Conservation (phyloP, 2,329 filamentous ascomycete genomes). For the Aureobasidium subglaciale region DNA sequence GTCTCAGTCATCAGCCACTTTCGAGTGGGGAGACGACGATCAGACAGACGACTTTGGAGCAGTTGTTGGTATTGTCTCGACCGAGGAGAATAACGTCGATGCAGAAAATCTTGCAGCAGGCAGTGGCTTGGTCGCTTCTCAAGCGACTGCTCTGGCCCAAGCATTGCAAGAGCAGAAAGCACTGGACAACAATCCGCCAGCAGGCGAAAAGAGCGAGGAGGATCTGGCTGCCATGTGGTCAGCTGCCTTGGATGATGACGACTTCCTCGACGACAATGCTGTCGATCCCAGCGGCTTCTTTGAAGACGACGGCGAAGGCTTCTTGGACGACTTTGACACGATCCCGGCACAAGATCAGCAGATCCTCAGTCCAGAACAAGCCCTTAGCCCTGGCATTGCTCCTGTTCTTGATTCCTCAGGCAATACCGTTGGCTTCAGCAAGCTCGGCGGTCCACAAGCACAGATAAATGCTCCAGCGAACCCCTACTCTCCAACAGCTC, state of each 20-base stretch:
- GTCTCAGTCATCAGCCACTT: neutral
- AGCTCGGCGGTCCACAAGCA: neutral
- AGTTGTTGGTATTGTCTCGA: neutral
- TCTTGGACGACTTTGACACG: constrained; percentile 60
- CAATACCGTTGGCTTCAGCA: constrained; percentile 12
- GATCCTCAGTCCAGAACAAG: neutral
- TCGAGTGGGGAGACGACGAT: constrained; percentile 18
- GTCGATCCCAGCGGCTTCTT: constrained; percentile 61
- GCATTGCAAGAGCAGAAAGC: constrained; percentile 11
- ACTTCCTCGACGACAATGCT: constrained; percentile 57
- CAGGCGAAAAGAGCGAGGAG: constrained; percentile 34
- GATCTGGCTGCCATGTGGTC: constrained; percentile 79
- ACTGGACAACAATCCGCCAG: constrained; percentile 9
- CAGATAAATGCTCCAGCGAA: constrained; percentile 12
- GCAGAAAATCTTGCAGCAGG: neutral
- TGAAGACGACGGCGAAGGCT: constrained; percentile 77
- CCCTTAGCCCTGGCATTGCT: constrained; percentile 9
- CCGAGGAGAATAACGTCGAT: neutral
- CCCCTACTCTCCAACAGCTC: constrained; percentile 19
- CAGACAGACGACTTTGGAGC: constrained; percentile 15
- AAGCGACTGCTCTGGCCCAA: constrained; percentile 9
- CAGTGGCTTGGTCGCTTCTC: constrained; percentile 10
- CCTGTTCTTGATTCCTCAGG: constrained; percentile 9
- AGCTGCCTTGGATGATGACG: constrained; percentile 67
- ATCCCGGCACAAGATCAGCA: neutral